Base-by-base conservation (phyloP, 140 eudicot genomes). In the Erigeron philadelphicus region DNA sequence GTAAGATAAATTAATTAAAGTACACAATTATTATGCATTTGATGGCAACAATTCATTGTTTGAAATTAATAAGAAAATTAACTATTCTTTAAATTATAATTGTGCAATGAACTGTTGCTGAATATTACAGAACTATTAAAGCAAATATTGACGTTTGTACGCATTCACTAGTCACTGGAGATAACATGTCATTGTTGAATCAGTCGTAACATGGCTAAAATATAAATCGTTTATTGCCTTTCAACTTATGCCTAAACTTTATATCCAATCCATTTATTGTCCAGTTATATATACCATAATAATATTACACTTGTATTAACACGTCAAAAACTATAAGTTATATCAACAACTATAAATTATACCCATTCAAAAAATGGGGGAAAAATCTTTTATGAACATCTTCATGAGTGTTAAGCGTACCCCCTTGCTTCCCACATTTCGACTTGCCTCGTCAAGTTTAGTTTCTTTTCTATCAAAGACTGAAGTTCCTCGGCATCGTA, bases 371-470 rank as follows among this genome's bases (percentile, higher is more conserved):
- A 77, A 54, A 62, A 25, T 45, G 44, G n/a, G 18, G 48, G 52
- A 31, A 68, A 67, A 3, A 3, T 19, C 18, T 7, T 0, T 6
- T 54, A 64, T 54, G 11, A 63, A 77, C 42, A 77, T 54, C 45
- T 18, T 71, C 61, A 8, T 2, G 41, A 63, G 64, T 7, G 56
- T 64, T 38, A 79, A 47, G 66, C 48, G 1, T 12, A 57, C 52
- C 73, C 64, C 46, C 78, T 66, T 70, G 64, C 78, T 81, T 83
- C 95, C 93, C 80, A 81, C 47, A 56, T 13, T 54, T 70, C 70
- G 9, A 85, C 83, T 66, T 90, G 76, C 70, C 67, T 81, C 0
- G 73, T 85, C 15, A 90, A 59, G 45, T 83, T 87, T 60, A 43
- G 81, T 68, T 87, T 90, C 52, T 68, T 78, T 43, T 50, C 67